Conservation (phyloP, 306 rosid species). For the Herpetospermum pedunculosum region DNA sequence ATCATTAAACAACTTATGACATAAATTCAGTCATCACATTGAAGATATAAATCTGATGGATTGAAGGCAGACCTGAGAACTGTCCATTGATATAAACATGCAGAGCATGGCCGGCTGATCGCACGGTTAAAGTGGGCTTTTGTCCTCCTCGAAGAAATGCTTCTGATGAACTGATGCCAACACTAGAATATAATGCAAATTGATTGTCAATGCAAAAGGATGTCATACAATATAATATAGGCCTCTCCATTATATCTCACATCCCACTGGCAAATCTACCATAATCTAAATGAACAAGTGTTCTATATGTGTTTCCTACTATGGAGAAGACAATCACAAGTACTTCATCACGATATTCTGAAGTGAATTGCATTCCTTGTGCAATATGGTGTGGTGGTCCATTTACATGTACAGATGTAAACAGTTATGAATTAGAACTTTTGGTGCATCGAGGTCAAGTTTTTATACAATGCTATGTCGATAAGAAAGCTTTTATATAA, state of each 20-base stretch:
- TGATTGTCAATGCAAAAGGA: conserved; percentile 5
- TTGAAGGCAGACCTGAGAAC: conserved; percentile 39
- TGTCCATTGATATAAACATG: conserved; percentile 84
- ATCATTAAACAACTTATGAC: neutral
- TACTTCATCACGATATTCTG: neutral
- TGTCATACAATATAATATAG: neutral
- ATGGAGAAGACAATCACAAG: neutral
- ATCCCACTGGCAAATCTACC: neutral
- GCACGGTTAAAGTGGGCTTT: conserved; percentile 54
- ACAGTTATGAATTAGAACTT: neutral
- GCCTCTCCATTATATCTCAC: neutral
- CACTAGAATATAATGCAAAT: conserved; percentile 31
- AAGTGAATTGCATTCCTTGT: neutral
- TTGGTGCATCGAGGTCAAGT: neutral
- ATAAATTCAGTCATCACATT: neutral
- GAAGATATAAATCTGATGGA: neutral
- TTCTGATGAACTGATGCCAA: conserved; percentile 64
- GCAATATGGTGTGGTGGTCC: neutral
- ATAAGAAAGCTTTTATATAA: neutral
- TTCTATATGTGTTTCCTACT: neutral
- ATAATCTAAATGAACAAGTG: neutral
- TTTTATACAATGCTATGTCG: neutral
- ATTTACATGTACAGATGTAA: neutral
- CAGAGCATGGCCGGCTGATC: conserved; percentile 76
- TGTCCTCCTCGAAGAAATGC: conserved; percentile 56